These are phyloP conservation scores for Arthrobotrys sinensis DNA, from an alignment of 2,329 filamentous ascomycete genomes.

Conservation along the genomic window DNA sequence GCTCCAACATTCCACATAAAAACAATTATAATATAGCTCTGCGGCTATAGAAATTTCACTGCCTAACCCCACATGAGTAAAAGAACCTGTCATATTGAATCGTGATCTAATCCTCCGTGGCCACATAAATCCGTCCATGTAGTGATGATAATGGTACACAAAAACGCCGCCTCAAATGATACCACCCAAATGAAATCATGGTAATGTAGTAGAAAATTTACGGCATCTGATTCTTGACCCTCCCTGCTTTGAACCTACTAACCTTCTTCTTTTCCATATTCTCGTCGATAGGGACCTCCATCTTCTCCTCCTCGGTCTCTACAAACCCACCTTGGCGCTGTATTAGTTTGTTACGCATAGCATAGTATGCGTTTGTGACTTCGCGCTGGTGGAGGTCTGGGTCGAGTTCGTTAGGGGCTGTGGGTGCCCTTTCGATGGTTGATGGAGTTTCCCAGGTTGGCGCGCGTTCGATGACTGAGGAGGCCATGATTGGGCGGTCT, in stretches of 20 bases:
- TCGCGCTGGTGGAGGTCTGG: slow-evolving; percentile 81
- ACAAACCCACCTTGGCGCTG: slow-evolving; percentile 86
- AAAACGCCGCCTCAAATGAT: slow-evolving; percentile 12
- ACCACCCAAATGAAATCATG: background rate
- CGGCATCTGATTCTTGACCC: slow-evolving; percentile 68
- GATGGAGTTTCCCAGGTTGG: slow-evolving; percentile 47
- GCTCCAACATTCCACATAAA: slow-evolving; percentile 15
- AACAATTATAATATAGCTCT: background rate
- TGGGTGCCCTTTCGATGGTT: slow-evolving; percentile 70
- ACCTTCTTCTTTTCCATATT: slow-evolving; percentile 76
- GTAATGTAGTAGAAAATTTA: slow-evolving; percentile 2
- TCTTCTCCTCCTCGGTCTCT: slow-evolving; percentile 77
- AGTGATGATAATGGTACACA: background rate
- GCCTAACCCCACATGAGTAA: background rate
- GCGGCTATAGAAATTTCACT: too few species aligned
- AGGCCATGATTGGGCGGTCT: slow-evolving; percentile 57
- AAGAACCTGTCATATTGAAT: background rate
- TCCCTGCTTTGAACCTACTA: slow-evolving; percentile 82
- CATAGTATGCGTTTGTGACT: slow-evolving; percentile 86
- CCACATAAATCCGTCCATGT: background rate
- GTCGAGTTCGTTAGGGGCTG: slow-evolving; percentile 79
- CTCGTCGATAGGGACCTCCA: slow-evolving; percentile 78
- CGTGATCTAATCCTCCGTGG: background rate
- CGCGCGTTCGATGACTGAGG: slow-evolving; percentile 52
- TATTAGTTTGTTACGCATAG: slow-evolving; percentile 85